Percentiles rank a stretch among this genome's conserved stretches.
phyloP scores from a whole-genome alignment of 1,284 basidiomycete genomes.

The Fomitopsis betulina region DNA sequence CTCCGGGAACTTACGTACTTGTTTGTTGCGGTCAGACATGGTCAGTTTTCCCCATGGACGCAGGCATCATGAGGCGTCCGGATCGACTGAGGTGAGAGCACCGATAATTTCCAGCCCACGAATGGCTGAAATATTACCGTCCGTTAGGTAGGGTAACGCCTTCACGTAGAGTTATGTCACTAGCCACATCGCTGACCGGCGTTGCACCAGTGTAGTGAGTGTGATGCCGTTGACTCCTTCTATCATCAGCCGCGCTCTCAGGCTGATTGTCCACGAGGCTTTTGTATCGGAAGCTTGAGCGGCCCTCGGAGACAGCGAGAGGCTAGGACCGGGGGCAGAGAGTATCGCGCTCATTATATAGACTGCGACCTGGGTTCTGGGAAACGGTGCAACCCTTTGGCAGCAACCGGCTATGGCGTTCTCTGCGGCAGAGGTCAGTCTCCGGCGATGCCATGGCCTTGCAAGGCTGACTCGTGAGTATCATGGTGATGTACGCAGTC shows the following conservation, averaged over 20 bases:
- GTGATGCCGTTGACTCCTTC: not conserved
- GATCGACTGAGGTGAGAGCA: too few relatives aligned
- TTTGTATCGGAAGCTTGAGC: not conserved
- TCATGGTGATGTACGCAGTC: not conserved
- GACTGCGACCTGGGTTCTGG: not conserved
- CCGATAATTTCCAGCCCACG: too few relatives aligned
- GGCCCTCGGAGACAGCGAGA: not conserved
- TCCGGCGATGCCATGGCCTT: not conserved
- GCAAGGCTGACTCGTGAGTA: not conserved
- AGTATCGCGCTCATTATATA: not conserved
- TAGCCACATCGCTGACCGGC: too few relatives aligned
- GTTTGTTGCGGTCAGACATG: not conserved
- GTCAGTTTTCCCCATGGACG: not conserved
- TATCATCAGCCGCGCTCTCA: not conserved
- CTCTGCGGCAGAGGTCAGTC: not conserved
- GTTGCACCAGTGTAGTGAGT: not conserved
- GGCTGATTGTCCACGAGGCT: not conserved
- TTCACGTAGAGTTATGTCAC: too few relatives aligned
- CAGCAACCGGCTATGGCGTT: not conserved
- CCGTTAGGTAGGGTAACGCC: too few relatives aligned
- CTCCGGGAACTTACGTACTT: not conserved
- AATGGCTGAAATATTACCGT: too few relatives aligned
- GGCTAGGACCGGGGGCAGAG: not conserved
- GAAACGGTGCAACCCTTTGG: not conserved
- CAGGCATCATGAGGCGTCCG: too few relatives aligned